Conservation (phyloP, 345 rosid species). For the Dimocarpus longan region DNA sequence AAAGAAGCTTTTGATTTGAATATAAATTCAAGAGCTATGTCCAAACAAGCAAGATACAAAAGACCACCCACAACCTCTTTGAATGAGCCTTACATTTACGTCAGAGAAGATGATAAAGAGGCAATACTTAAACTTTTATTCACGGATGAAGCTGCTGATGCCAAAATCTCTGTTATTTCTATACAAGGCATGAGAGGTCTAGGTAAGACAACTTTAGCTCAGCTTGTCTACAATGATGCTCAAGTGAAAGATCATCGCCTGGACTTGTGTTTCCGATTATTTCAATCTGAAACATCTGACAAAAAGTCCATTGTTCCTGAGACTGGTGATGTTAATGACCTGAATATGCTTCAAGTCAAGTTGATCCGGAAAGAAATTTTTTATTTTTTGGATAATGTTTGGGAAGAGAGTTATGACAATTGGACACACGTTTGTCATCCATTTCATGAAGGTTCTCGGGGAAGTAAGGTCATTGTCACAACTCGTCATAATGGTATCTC, state of each 20-base stretch:
- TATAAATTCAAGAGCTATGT: background rate
- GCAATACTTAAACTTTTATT: conserved; percentile 13
- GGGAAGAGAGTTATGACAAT: conserved; percentile 10
- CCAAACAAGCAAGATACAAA: background rate
- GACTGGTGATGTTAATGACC: background rate
- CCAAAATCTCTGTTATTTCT: conserved; percentile 14
- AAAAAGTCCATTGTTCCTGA: background rate
- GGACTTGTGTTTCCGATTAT: conserved; percentile 20
- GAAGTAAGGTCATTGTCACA: conserved; percentile 10
- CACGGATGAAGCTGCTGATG: background rate
- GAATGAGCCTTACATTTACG: conserved; percentile 22
- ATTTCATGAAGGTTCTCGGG: background rate
- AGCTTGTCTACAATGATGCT: conserved; percentile 25
- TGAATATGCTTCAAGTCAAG: conserved; percentile 20
- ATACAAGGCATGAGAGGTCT: conserved; percentile 28
- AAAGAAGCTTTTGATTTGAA: conserved; percentile 2
- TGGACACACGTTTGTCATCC: background rate
- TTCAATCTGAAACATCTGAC: conserved; percentile 16
- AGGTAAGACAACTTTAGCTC: conserved; percentile 33
- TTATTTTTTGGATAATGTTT: conserved; percentile 30
- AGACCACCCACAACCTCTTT: conserved; percentile 14
- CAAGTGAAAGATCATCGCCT: conserved; percentile 4
- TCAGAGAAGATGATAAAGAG: conserved; percentile 24
- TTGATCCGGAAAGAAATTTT: conserved; percentile 21
- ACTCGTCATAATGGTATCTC: background rate